Evolutionary conservation across 495 filamentous ascomycete species (phyloP).

Genomic region (Daldinia vernicosa): DNA sequence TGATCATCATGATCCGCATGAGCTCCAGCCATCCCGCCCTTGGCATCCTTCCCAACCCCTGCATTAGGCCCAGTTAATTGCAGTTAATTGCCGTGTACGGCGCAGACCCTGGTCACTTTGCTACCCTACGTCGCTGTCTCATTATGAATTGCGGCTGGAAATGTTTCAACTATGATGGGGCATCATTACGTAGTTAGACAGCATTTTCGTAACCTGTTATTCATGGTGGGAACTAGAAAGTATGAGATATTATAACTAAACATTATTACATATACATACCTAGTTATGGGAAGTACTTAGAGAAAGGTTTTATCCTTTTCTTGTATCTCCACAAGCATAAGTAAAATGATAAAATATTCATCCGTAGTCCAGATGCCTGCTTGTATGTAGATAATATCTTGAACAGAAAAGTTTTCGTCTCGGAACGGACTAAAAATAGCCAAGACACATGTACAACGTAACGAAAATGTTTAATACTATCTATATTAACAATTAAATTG

Average conservation of each 20-base stretch:
- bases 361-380: too few relatives aligned
- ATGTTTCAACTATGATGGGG: not conserved
- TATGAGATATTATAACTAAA: not conserved
- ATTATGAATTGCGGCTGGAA: slow-evolving; percentile 5
- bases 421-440: too few relatives aligned
- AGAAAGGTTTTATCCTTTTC: not conserved
- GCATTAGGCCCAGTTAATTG: slow-evolving; percentile 11
- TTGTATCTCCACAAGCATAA: not conserved
- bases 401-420: too few relatives aligned
- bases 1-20: slow-evolving; percentile 29
- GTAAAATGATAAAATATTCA: too few relatives aligned
- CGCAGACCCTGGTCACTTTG: not conserved
- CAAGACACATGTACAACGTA: too few relatives aligned
- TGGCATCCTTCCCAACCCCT: slow-evolving; percentile 13
- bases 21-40: slow-evolving; percentile 16
- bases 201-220: not conserved
- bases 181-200: not conserved
- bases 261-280: not conserved
- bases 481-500: too few relatives aligned
- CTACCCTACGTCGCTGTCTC: not conserved
- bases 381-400: too few relatives aligned
- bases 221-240: not conserved
- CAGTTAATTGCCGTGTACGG: not conserved
- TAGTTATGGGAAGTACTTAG: not conserved
- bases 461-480: too few relatives aligned